phyloP scores from a whole-genome alignment of 441 rosid species.

The Erodium trifolium region DNA sequence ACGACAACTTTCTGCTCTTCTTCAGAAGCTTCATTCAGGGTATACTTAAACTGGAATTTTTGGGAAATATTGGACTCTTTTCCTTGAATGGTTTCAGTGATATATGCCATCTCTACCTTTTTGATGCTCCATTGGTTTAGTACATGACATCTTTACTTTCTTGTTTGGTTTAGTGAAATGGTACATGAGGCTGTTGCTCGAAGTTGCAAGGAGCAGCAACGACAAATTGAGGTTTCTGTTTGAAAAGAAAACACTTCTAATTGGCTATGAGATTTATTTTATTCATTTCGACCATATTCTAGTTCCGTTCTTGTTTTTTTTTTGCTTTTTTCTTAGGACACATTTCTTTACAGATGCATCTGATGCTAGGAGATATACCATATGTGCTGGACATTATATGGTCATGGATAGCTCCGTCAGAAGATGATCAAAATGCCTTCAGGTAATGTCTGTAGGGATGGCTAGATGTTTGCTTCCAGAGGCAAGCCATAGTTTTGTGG shows the following conservation, averaged over 20 bases:
- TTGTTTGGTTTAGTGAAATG: slow-evolving; percentile 52
- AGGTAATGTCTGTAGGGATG: slow-evolving; percentile 37
- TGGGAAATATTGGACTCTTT: neutral
- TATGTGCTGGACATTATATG: slow-evolving; percentile 82
- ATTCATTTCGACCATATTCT: neutral
- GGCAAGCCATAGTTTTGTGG: neutral
- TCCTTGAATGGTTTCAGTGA: neutral
- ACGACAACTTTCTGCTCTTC: slow-evolving; percentile 71
- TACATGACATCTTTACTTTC: slow-evolving; percentile 19
- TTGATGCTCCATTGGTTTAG: slow-evolving; percentile 7
- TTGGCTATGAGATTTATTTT: neutral
- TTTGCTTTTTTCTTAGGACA: slow-evolving; percentile 12
- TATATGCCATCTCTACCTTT: slow-evolving; percentile 8
- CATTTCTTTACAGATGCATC: slow-evolving; percentile 66
- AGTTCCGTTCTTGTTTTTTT: neutral
- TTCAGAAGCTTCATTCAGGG: slow-evolving; percentile 98
- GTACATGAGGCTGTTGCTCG: slow-evolving; percentile 79
- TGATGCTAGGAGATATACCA: slow-evolving; percentile 86
- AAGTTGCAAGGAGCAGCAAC: slow-evolving; percentile 93
- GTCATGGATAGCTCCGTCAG: slow-evolving; percentile 97
- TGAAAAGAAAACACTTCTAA: slow-evolving; percentile 10
- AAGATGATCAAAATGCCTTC: slow-evolving; percentile 66
- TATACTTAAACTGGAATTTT: slow-evolving; percentile 21
- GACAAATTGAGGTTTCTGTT: slow-evolving; percentile 75
- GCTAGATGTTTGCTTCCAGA: neutral